Conservation (phyloP, 163 green algal species). For the Scenedesmus sp. region DNA sequence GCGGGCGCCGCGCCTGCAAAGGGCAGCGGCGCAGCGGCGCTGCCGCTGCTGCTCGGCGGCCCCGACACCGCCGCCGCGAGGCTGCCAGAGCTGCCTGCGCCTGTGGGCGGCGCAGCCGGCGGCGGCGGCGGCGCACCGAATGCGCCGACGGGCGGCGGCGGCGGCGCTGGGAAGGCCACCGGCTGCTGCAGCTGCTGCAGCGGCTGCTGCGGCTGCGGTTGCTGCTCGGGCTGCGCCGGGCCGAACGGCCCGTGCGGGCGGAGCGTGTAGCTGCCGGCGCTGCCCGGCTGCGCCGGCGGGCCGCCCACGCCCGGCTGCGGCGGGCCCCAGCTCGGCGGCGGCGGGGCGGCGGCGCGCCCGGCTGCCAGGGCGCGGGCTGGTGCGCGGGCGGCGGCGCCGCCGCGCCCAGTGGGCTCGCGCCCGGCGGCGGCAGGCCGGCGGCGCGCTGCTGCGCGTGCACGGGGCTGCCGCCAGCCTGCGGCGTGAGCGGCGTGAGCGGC, state of each 20-base stretch:
- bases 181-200: neutral
- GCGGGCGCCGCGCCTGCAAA: too few species aligned
- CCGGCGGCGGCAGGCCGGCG: neutral
- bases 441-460: neutral
- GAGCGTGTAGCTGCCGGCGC: constrained; percentile 18
- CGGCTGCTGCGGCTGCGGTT: constrained; percentile 4
- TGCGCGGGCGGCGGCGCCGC: neutral
- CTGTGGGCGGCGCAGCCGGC: neutral
- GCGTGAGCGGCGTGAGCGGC: too few species aligned
- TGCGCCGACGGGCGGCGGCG: too few species aligned
- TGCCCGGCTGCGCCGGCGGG: neutral
- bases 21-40: too few species aligned
- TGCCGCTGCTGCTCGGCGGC: too few species aligned
- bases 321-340: too few species aligned
- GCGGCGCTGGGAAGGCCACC: too few species aligned
- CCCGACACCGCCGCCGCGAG: too few species aligned
- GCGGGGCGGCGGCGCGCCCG: neutral
- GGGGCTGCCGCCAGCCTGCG: too few species aligned
- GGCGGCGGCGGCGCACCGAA: too few species aligned
- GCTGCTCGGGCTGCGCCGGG: neutral
- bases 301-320: neutral
- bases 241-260: constrained; percentile 16
- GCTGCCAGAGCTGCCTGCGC: too few species aligned
- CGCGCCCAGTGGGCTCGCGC: neutral
- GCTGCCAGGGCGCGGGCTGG: neutral